phyloP scores from a whole-genome alignment of 1,139 yeast species.

The Kluyveromyces sp. region DNA sequence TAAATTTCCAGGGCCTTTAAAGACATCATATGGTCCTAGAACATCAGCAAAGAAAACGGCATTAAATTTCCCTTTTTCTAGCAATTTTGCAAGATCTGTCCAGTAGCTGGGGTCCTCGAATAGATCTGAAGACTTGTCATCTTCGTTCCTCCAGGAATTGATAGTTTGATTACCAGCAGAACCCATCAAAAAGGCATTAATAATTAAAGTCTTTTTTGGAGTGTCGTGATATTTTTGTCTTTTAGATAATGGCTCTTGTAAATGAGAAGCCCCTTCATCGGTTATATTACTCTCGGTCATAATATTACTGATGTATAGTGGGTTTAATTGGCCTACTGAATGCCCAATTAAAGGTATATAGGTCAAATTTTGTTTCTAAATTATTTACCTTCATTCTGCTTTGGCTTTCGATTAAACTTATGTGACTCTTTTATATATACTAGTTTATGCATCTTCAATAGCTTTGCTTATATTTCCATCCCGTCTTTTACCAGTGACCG shows the following conservation, averaged over 20 bases:
- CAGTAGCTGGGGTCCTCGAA: constrained; percentile 39
- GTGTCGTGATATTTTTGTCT: not conserved
- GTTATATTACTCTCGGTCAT: too few species aligned
- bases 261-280: too few species aligned
- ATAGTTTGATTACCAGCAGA: constrained; percentile 18
- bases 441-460: too few species aligned
- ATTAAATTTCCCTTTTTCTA: constrained; percentile 41
- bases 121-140: constrained; percentile 30
- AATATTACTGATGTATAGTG: too few species aligned
- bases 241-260: not conserved
- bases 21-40: constrained; percentile 40
- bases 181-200: constrained; percentile 17
- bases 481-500: too few species aligned
- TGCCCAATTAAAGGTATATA: too few species aligned
- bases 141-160: constrained; percentile 37
- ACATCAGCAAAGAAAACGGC: constrained; percentile 43
- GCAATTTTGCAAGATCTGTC: constrained; percentile 38
- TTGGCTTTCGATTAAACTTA: too few species aligned
- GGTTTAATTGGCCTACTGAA: too few species aligned
- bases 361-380: too few species aligned
- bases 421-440: too few species aligned
- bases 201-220: constrained; percentile 10
- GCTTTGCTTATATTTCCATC: too few species aligned
- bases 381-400: too few species aligned
- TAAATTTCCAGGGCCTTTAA: constrained; percentile 36